Base-by-base conservation (phyloP, 805 yeast genomes). In the Candida ipomoeae region DNA sequence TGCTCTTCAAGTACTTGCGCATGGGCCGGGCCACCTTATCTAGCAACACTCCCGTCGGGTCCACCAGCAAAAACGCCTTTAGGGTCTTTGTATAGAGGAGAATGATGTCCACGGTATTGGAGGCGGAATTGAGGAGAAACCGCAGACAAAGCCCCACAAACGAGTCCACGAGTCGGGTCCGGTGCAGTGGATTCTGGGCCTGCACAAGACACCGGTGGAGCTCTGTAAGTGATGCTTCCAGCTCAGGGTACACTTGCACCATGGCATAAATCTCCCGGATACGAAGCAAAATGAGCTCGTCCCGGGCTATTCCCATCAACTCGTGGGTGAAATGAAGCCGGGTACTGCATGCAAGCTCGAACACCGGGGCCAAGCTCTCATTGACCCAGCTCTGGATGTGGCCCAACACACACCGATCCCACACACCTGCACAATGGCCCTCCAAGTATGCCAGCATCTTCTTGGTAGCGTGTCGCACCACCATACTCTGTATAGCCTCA, bases 31-130 rank as follows among this genome's bases (percentile, higher is more conserved):
- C 82, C 0, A 88, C 91, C 44, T 82, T 81, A 61, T 87, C 96
- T 6, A 91, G 70, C 31, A 91, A 68, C 0, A 89, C 92, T 0
- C 96, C 96, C 36, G 87, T 75, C 6, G 96, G 95, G 59, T 92
- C 98, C n/a, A 94, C 71, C 0, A 84, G 68, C 26, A 85, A 63
- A 52, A 92, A 89, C 0, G 90, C 76, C 55, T 81, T 76, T 41
- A 91, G 85, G 1, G 91, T 81, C 14, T 82, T 79, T 3, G 87
- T 82, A 61, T 88, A 92, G 48, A 78, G 80, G 2, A 80, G 67
- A 23, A 92, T 78, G 6, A 89, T 82, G 46, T 84, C 88, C 4
- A 77, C 75, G 0, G 98, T 92, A 56, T 86, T 82, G 1, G 86
- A 79, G 18, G 96, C 96, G 3, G 96, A 85, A 59, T 89, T 94